A percentile compares a stretch with the other conserved stretches of the same genome.
These are phyloP conservation scores for Candida lessepsii DNA, from an alignment of 805 yeast species.

Conservation along the genomic window DNA sequence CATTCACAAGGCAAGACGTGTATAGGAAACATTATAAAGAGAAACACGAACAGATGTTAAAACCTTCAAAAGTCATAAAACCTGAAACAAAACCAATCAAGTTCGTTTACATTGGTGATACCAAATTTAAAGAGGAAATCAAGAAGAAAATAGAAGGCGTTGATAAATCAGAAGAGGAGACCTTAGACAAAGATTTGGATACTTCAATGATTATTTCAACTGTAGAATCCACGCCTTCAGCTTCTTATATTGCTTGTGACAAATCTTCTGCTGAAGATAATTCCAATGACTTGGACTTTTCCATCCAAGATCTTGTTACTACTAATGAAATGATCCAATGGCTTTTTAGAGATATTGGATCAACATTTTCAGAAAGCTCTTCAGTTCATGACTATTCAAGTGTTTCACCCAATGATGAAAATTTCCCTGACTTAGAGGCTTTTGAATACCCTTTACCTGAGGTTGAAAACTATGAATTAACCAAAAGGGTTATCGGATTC, in stretches of 20 bases:
- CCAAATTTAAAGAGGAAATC: background rate
- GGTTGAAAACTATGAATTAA: background rate
- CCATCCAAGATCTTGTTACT: slow-evolving; percentile 9
- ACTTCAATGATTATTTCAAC: background rate
- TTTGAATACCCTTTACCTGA: slow-evolving; percentile 13
- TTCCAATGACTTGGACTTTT: slow-evolving; percentile 1
- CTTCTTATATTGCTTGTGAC: background rate
- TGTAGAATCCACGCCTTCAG: background rate
- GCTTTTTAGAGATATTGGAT: slow-evolving; percentile 16
- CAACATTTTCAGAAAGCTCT: slow-evolving; percentile 1
- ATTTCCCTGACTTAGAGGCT: slow-evolving; percentile 12
- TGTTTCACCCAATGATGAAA: slow-evolving; percentile 13
- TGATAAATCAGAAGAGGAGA: background rate
- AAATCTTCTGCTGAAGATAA: background rate
- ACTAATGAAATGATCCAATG: slow-evolving; percentile 16
- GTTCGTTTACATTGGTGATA: background rate
- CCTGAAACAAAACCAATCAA: background rate
- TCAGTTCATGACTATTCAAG: background rate
- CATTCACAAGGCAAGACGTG: slow-evolving; percentile 15
- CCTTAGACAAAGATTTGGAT: background rate
- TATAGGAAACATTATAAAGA: slow-evolving; percentile 13
- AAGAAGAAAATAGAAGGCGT: background rate
- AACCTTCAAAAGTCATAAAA: background rate
- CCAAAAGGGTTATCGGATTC: slow-evolving; percentile 7
- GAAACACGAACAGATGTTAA: slow-evolving; percentile 8